Base-by-base conservation (phyloP, 2,329 filamentous ascomycete genomes). In the Thermomyces lanuginosus region DNA sequence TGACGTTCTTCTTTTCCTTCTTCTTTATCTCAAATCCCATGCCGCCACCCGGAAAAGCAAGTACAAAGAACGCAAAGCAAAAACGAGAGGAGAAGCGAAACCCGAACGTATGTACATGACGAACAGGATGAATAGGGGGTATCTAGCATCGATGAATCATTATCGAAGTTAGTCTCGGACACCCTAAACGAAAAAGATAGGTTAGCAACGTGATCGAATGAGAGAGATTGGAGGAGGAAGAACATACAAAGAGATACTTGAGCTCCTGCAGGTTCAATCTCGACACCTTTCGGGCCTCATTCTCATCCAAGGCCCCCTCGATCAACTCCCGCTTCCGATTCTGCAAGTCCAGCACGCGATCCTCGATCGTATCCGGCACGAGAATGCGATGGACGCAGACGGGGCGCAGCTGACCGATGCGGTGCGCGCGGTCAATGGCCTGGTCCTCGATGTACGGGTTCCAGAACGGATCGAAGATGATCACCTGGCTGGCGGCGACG, bases 391-490 rank as follows among this genome's bases (percentile, higher is more conserved):
- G 82, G 1, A 93, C 76, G 29, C 72, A 65, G 4, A 92, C 84
- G 5, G 72, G 58, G 3, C 65, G 64, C 37, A 63, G 57, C 54
- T 93, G 84, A 1, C 83, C 83, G 39, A 92, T 84, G 6, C 84
- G 76, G 51, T 92, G 77, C 2, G 83, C 80, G 12, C 84, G 76
- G 48, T 92, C 84, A 26, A 92, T 75, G 3, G 84, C 84, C 53
- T 93, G 84, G 52, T 83, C 81, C 54, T 92, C 84, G 25, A 91
- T 77, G 45, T 77, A 92, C 0, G 83, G 84, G 36, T 92, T 93
- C 81, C 82, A 92, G 56, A 91, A 92, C 0, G 83, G 83, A 46
- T 92, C 83, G 45, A 92, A 72, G 36, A 92, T 78, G 49, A 93
- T 81, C 38, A 92, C 80, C 36, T 82, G 76, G 1, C 74, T 81